Evolutionary conservation across 2,329 filamentous ascomycete species (phyloP).

Genomic region (Pyrenochaeta sp.): DNA sequence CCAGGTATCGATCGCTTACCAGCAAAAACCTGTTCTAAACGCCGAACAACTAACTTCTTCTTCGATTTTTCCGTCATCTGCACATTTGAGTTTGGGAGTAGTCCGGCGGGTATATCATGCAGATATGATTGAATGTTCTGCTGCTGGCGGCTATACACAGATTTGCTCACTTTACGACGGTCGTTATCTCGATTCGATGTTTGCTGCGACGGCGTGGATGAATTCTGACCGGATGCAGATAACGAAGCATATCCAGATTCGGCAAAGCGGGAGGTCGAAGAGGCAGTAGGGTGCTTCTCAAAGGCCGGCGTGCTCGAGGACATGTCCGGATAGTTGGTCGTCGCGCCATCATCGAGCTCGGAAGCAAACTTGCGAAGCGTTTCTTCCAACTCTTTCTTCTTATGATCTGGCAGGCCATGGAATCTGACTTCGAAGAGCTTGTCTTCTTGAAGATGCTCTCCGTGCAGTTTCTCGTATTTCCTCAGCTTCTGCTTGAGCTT

Average conservation of each 20-base stretch:
- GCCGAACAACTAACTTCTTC: constrained; percentile 78
- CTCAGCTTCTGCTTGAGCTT: constrained; percentile 76
- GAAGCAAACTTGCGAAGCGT: constrained; percentile 75
- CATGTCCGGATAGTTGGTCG: constrained; percentile 29
- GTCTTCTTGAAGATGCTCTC: constrained; percentile 73
- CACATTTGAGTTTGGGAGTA: constrained; percentile 67
- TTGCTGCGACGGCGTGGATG: constrained; percentile 37
- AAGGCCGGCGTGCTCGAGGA: constrained; percentile 57
- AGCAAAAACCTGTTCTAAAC: constrained; percentile 83
- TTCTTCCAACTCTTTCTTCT: constrained; percentile 79
- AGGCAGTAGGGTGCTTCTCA: constrained; percentile 65
- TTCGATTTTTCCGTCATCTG: constrained; percentile 75
- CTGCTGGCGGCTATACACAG: constrained; percentile 45
- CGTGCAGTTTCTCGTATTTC: constrained; percentile 73
- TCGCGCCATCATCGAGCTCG: constrained; percentile 60
- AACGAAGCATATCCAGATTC: constrained; percentile 72
- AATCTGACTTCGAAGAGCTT: constrained; percentile 85
- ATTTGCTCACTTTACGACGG: constrained; percentile 37
- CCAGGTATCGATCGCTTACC: constrained; percentile 65
- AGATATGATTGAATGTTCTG: constrained; percentile 73
- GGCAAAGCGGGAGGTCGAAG: constrained; percentile 60
- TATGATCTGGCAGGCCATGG: constrained; percentile 74
- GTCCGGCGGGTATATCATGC: constrained; percentile 74
- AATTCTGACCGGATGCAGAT: constrained; percentile 58
- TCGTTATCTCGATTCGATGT: constrained; percentile 42